Evolutionary conservation across 306 rosid genomes (phyloP).

Genomic region (Ceratonia siliqua): DNA sequence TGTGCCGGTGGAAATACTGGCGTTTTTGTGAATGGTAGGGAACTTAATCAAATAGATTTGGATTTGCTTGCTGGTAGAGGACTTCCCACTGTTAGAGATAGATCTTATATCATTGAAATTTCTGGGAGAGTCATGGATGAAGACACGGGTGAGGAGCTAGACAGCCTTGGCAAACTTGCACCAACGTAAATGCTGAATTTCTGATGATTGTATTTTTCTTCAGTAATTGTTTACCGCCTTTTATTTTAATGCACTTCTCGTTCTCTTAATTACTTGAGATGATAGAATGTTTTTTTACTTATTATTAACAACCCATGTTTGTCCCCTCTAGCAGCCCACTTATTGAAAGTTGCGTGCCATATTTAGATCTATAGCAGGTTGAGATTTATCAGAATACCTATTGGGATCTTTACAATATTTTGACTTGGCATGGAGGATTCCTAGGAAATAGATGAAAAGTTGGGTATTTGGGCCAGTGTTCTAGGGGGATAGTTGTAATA

Average conservation of each 20-base stretch:
- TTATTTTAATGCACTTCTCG: neutral
- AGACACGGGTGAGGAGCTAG: conserved; percentile 91
- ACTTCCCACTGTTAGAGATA: conserved; percentile 67
- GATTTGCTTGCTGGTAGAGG: conserved; percentile 88
- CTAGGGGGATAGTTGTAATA: neutral
- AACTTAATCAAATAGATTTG: conserved; percentile 83
- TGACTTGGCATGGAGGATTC: neutral
- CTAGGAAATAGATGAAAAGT: neutral
- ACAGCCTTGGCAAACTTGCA: conserved; percentile 95
- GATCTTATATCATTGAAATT: conserved; percentile 86
- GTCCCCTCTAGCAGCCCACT: neutral
- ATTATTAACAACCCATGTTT: neutral
- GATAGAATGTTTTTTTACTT: conserved; percentile 21
- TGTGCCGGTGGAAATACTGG: conserved; percentile 84
- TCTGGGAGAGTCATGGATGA: conserved; percentile 91
- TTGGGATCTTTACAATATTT: conserved; percentile 5
- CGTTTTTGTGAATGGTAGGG: conserved; percentile 91
- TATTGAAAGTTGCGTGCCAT: neutral
- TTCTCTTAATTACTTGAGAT: conserved; percentile 20
- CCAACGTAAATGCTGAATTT: conserved; percentile 74
- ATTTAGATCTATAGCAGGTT: neutral
- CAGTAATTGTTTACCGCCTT: neutral
- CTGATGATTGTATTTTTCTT: neutral
- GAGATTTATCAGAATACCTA: neutral
- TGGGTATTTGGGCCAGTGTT: conserved; percentile 3